phyloP scores from a whole-genome alignment of 345 rosid genomes.

The Pugionium dolabratum region DNA sequence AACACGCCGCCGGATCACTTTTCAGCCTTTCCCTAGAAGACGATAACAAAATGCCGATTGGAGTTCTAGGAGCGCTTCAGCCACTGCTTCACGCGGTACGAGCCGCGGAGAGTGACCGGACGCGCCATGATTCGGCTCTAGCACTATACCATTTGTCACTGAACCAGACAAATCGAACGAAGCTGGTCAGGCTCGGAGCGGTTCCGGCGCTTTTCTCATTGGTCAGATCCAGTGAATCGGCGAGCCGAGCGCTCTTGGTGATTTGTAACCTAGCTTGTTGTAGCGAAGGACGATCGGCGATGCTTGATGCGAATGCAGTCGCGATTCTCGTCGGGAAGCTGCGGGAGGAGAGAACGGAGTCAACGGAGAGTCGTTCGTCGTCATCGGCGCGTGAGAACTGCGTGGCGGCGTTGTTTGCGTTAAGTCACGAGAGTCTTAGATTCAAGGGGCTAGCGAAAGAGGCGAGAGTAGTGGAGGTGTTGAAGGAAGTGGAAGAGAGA shows the following conservation, averaged over 20 bases:
- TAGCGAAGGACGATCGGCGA: constrained; percentile 59
- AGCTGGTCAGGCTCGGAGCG: constrained; percentile 66
- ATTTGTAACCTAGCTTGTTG: constrained; percentile 73
- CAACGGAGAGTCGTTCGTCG: constrained; percentile 21
- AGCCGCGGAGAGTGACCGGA: constrained; percentile 53
- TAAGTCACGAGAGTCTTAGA: constrained; percentile 69
- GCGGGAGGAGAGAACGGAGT: constrained; percentile 43
- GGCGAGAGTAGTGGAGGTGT: constrained; percentile 55
- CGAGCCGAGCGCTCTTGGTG: constrained; percentile 55
- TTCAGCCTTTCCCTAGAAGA: constrained; percentile 85
- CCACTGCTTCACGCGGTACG: constrained; percentile 67
- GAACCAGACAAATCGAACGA: constrained; percentile 61
- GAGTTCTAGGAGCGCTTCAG: constrained; percentile 78
- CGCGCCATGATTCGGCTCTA: constrained; percentile 66
- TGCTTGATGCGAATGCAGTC: constrained; percentile 75
- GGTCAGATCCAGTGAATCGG: constrained; percentile 50
- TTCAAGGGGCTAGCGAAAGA: constrained; percentile 73
- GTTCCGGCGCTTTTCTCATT: constrained; percentile 57
- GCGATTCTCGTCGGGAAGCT: constrained; percentile 57
- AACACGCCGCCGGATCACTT: constrained; percentile 75
- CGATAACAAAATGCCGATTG: constrained; percentile 77
- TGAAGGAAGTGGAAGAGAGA: constrained; percentile 56
- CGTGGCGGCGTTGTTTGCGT: constrained; percentile 58
- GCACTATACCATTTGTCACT: constrained; percentile 75
- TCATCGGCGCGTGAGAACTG: constrained; percentile 62